Base-by-base conservation (phyloP, 1,284 basidiomycete genomes). In the Agaricales sp. region DNA sequence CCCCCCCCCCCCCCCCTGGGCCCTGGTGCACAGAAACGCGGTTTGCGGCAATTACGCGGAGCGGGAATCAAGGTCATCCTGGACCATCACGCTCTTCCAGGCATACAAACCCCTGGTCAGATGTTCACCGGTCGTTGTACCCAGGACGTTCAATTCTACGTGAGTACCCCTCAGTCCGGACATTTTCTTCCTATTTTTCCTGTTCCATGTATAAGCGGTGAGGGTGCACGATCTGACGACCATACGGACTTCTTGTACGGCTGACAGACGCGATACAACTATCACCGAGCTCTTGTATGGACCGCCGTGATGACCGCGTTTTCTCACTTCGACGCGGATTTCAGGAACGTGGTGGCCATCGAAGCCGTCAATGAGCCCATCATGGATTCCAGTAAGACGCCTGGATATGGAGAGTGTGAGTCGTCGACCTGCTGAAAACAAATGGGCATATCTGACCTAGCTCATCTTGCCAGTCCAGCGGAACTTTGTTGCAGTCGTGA, bases 351-450 rank as follows among this genome's bases (percentile, higher is more conserved):
- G n/a, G 80, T 81, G 47, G 67, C 80, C 0, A 83, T 89, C 25
- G 73, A 88, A 57, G 85, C 85, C 1, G 70, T 85, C 39, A 89
- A 89, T 54, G 87, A 89, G 53, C 83, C 83, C 0, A 77, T 83
- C 54, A 80, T 77, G 80, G 64, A 87, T 58, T 79, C 82, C 1
- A 60, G 53, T 6, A 61, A 70, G 52, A 87, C 85, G 0, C 85
- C 85, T 0, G 75, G 70, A 16, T 80, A 82, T 47, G 85, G 85
- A 18, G 67, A 71, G 44, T 88, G 83, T 87, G 59, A 44, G 67
- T 59, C 20, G 24, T n/a, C 30, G 26, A 35, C 2, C 37, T 41
- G 43, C 38, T 6, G 46, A 4, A 25, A 2, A 21, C 41, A 46
- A 44, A 49, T 46, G 13, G 41, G 2, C 38, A 25, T 37, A 14